phyloP scores from a whole-genome alignment of 2,329 filamentous ascomycete species.

The Colletotrichum lindemuthianum region DNA sequence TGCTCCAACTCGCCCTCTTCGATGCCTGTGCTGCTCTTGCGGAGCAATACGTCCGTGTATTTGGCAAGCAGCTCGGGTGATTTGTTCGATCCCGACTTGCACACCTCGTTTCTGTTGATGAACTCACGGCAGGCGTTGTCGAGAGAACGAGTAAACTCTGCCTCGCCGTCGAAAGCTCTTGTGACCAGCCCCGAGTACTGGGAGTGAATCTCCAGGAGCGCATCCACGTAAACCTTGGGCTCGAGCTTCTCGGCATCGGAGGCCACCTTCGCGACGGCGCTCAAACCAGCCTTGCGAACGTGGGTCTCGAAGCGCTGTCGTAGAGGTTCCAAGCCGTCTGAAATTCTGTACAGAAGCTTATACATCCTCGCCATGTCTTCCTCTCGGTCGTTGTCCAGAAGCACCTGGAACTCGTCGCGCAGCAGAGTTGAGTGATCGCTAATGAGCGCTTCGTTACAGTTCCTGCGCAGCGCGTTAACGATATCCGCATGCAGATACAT shows the following conservation, averaged over 20 bases:
- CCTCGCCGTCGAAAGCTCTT: conserved; percentile 91
- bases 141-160: conserved; percentile 93
- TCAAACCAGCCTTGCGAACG: conserved; percentile 87
- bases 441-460: conserved; percentile 90
- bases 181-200: conserved; percentile 94
- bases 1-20: conserved; percentile 95
- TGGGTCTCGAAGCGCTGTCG: conserved; percentile 90
- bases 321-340: conserved; percentile 89
- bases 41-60: conserved; percentile 91
- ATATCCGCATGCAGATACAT: conserved; percentile 95
- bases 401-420: conserved; percentile 92
- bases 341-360: conserved; percentile 86
- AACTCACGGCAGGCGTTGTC: conserved; percentile 98
- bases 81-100: conserved; percentile 91
- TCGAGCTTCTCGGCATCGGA: conserved; percentile 87
- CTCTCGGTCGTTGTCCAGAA: conserved; percentile 93
- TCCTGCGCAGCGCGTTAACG: conserved; percentile 81
- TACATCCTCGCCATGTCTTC: conserved; percentile 98
- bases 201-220: conserved; percentile 91
- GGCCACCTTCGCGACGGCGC: conserved; percentile 90
- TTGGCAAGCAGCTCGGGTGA: conserved; percentile 95
- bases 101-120: conserved; percentile 96
- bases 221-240: conserved; percentile 96
- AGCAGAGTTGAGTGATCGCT: conserved; percentile 87
- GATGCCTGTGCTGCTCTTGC: conserved; percentile 91